Evolutionary conservation across 345 rosid species (phyloP).

Genomic region (Arabidopsis arenosa): DNA sequence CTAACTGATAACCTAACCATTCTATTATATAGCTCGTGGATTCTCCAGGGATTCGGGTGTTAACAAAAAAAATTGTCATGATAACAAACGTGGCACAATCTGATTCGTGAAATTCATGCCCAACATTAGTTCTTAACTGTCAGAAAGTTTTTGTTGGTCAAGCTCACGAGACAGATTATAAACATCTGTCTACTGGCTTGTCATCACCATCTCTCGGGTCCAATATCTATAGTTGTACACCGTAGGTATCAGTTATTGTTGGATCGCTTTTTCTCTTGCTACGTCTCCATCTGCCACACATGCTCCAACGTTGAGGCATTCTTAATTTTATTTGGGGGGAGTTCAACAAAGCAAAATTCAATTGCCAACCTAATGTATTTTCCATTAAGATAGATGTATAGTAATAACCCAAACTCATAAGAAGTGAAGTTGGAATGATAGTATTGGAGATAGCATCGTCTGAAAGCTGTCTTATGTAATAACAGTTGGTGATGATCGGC

Average conservation of each 20-base stretch:
- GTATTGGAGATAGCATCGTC: background rate
- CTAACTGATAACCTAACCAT: no score
- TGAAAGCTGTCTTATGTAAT: conserved; percentile 55
- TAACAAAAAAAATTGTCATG: no score
- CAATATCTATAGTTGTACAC: background rate
- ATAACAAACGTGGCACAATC: no score
- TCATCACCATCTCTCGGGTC: background rate
- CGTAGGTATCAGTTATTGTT: background rate
- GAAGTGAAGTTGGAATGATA: conserved; percentile 14
- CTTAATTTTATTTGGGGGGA: background rate
- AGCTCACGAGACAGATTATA: background rate
- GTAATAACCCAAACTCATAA: conserved; percentile 9
- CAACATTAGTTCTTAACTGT: no score
- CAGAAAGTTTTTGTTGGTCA: background rate
- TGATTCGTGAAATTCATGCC: no score
- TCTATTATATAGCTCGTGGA: no score
- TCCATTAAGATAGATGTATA: background rate
- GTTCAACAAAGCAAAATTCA: background rate
- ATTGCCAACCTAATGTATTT: background rate
- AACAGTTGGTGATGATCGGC: conserved; percentile 90
- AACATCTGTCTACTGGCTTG: background rate
- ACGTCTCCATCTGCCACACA: background rate
- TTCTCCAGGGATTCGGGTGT: no score
- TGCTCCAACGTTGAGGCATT: background rate
- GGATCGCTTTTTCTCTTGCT: background rate